Conservation (phyloP, 1,284 basidiomycete genomes). For the Sanghuangporus sanghuang region DNA sequence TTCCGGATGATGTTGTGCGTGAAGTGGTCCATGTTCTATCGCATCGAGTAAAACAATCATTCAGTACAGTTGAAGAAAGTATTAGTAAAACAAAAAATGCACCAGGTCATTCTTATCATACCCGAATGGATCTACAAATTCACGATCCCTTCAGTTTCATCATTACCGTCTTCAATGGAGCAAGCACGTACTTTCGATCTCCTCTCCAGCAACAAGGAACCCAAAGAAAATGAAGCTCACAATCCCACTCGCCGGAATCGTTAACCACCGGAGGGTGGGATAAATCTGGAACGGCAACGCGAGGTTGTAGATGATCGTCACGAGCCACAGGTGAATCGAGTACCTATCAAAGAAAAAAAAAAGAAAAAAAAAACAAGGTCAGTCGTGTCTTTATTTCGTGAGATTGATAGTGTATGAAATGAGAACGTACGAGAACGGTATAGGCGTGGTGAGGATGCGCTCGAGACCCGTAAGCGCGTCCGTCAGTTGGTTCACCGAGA, state of each 20-base stretch:
- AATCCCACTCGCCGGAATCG: conserved; percentile 56
- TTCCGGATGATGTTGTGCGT: conserved; percentile 60
- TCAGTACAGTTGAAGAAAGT: neutral
- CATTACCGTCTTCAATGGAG: neutral
- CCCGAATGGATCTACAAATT: conserved; percentile 47
- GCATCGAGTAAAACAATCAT: neutral
- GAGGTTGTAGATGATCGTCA: conserved; percentile 54
- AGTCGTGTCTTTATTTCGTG: neutral
- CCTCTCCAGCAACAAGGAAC: conserved; percentile 63
- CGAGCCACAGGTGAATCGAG: conserved; percentile 59
- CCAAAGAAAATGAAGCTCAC: conserved; percentile 62
- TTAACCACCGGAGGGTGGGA: conserved; percentile 52
- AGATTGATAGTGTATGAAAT: neutral
- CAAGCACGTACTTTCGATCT: conserved; percentile 56
- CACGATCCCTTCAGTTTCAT: neutral
- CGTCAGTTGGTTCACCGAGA: conserved; percentile 50
- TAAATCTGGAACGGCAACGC: conserved; percentile 69
- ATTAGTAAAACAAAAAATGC: conserved; percentile 20
- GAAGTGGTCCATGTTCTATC: conserved; percentile 59
- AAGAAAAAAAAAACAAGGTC: too few species aligned
- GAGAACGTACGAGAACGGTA: conserved; percentile 63
- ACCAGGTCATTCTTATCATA: conserved; percentile 69
- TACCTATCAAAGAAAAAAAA: conserved; percentile 50
- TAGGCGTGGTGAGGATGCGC: conserved; percentile 73
- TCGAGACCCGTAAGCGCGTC: conserved; percentile 70